Conservation (phyloP, 75 land plant species). For the Adiantum capillusveneris region DNA sequence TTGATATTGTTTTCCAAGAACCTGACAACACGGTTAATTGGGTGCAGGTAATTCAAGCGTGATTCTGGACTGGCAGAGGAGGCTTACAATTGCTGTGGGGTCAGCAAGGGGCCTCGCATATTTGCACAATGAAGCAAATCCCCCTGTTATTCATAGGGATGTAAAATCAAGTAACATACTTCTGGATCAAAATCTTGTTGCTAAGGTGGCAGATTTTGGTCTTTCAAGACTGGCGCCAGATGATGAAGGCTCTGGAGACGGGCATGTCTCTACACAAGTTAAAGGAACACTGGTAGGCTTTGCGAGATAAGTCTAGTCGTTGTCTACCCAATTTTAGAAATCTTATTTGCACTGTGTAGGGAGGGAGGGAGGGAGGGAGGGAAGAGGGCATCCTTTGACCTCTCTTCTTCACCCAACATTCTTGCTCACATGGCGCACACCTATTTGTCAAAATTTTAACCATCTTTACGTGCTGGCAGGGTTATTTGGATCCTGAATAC, state of each 20-base stretch:
- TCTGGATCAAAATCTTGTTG: slow-evolving; percentile 57
- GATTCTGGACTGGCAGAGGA: slow-evolving; percentile 56
- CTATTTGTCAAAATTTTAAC: no score
- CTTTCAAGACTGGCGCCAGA: slow-evolving; percentile 57
- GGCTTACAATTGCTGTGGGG: slow-evolving; percentile 51
- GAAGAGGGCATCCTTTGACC: no score
- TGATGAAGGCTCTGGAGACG: slow-evolving; percentile 24
- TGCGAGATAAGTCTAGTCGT: neutral
- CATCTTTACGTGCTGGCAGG: slow-evolving; percentile 36
- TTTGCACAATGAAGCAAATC: slow-evolving; percentile 74
- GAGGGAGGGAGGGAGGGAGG: no score
- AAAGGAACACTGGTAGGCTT: slow-evolving; percentile 79
- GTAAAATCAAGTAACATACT: slow-evolving; percentile 72
- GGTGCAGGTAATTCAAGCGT: slow-evolving; percentile 51
- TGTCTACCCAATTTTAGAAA: no score
- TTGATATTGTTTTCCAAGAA: no score
- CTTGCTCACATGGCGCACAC: neutral
- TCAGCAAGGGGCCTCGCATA: slow-evolving; percentile 79
- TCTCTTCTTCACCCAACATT: no score
- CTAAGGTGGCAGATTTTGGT: slow-evolving; percentile 92
- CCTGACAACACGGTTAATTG: no score
- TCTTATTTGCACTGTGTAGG: no score
- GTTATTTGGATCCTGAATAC: slow-evolving; percentile 96
- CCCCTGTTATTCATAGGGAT: slow-evolving; percentile 85
- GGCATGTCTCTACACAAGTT: slow-evolving; percentile 58